These are phyloP conservation scores for Phytophthora aleatoria DNA, from an alignment of 352 stramenopile species.

Conservation along the genomic window DNA sequence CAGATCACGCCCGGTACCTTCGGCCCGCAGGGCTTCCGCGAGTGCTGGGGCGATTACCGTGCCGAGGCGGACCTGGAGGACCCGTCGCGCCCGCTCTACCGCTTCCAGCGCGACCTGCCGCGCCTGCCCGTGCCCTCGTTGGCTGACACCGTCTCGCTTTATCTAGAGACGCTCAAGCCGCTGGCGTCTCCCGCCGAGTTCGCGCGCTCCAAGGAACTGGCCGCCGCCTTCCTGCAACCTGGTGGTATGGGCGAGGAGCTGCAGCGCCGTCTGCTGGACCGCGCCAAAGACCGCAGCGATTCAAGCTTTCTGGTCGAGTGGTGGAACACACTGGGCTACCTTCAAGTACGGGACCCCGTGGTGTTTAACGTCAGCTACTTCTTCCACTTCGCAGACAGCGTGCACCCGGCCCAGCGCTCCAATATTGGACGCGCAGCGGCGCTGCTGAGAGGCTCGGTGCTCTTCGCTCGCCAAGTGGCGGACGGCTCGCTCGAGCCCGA, in stretches of 20 bases:
- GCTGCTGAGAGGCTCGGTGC: slow-evolving; percentile 84
- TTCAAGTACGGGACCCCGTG: slow-evolving; percentile 80
- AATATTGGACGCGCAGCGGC: slow-evolving; percentile 79
- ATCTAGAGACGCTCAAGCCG: slow-evolving; percentile 89
- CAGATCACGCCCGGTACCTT: slow-evolving; percentile 33
- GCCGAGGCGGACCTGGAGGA: slow-evolving; percentile 71
- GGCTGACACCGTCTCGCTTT: slow-evolving; percentile 88
- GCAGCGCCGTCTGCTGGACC: slow-evolving; percentile 64
- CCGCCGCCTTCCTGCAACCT: slow-evolving; percentile 64
- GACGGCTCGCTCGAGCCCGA: slow-evolving; percentile 88
- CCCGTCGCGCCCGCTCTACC: slow-evolving; percentile 64
- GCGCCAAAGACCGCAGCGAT: slow-evolving; percentile 60
- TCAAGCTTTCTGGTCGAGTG: slow-evolving; percentile 77
- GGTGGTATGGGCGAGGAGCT: slow-evolving; percentile 76
- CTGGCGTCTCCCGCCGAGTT: slow-evolving; percentile 85
- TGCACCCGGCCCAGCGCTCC: slow-evolving; percentile 58
- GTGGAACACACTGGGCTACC: slow-evolving; percentile 83
- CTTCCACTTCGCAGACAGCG: slow-evolving; percentile 79
- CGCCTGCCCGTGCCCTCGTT: slow-evolving; percentile 91
- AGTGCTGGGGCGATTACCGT: slow-evolving; percentile 93
- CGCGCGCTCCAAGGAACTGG: slow-evolving; percentile 63
- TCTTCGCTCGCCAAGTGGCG: slow-evolving; percentile 91
- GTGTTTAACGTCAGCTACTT: slow-evolving; percentile 93
- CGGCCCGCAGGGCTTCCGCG: slow-evolving; percentile 90
- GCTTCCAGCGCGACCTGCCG: slow-evolving; percentile 86